These are phyloP conservation scores for Kodamaea anthophila DNA, from an alignment of 1,139 yeast species.

Conservation along the genomic window DNA sequence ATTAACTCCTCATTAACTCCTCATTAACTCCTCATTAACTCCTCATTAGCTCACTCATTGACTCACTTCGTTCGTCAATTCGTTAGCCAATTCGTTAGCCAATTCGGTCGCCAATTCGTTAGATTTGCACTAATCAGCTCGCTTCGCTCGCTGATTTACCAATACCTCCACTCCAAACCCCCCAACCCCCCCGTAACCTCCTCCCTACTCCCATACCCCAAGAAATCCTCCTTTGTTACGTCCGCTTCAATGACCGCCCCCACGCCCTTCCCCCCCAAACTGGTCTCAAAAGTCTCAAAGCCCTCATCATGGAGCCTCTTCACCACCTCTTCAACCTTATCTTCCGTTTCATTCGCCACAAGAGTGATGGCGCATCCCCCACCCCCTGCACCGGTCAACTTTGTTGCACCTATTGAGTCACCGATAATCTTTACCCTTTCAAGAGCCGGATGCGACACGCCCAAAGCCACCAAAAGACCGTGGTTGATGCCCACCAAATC, in stretches of 20 bases:
- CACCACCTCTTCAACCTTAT: constrained; percentile 25
- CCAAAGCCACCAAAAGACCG: constrained; percentile 76
- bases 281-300: constrained; percentile 74
- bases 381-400: constrained; percentile 97
- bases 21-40: too few relatives aligned
- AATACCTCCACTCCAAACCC: constrained; percentile 48
- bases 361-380: constrained; percentile 97
- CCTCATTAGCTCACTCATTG: too few relatives aligned
- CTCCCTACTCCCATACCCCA: constrained; percentile 30
- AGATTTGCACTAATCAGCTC: too few relatives aligned
- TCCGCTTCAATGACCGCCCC: constrained; percentile 32
- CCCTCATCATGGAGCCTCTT: constrained; percentile 41
- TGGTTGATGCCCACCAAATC: constrained; percentile 81
- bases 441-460: constrained; percentile 87
- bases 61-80: too few relatives aligned
- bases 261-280: constrained; percentile 87
- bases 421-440: constrained; percentile 65
- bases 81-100: too few relatives aligned
- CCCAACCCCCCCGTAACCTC: constrained; percentile 46
- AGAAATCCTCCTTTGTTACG: constrained; percentile 24
- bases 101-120: too few relatives aligned
- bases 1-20: too few relatives aligned
- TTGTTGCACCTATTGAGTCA: constrained; percentile 78
- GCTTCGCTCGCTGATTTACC: constrained; percentile 29
- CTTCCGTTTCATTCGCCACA: constrained; percentile 44